Evolutionary conservation across 2,329 filamentous ascomycete species (phyloP).

Genomic region (Colletotrichum spaethianum): DNA sequence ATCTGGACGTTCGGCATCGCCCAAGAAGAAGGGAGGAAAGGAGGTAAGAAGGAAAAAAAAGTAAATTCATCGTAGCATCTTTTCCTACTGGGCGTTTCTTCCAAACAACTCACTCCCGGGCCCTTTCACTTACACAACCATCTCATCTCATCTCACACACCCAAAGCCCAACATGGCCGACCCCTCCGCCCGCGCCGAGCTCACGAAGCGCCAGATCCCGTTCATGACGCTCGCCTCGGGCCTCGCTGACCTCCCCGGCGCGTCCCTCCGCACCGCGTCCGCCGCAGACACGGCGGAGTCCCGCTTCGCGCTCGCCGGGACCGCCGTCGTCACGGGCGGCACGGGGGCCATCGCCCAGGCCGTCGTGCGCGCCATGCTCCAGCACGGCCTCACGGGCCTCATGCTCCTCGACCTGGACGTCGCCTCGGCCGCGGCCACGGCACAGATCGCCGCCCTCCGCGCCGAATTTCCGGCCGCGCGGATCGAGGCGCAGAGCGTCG

Average conservation of each 20-base stretch:
- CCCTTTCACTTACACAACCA: background rate
- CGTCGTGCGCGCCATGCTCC: slow-evolving; percentile 78
- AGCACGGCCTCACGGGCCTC: slow-evolving; percentile 74
- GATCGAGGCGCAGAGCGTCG: slow-evolving; percentile 66
- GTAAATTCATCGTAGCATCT: background rate
- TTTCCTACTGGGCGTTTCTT: background rate
- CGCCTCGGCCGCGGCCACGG: slow-evolving; percentile 52
- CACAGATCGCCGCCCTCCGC: slow-evolving; percentile 59
- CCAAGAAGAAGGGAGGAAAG: no score
- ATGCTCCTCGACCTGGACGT: slow-evolving; percentile 72
- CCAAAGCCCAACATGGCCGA: slow-evolving; percentile 14
- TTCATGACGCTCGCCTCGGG: slow-evolving; percentile 46
- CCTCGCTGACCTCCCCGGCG: slow-evolving; percentile 29
- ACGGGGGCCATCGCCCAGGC: slow-evolving; percentile 74
- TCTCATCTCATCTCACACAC: background rate
- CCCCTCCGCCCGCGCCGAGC: slow-evolving; percentile 35
- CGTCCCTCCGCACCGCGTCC: slow-evolving; percentile 27
- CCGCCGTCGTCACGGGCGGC: slow-evolving; percentile 72
- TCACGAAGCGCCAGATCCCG: slow-evolving; percentile 46
- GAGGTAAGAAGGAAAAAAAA: background rate
- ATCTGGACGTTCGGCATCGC: background rate
- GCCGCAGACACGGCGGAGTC: slow-evolving; percentile 23
- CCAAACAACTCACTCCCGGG: no score
- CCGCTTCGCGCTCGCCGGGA: slow-evolving; percentile 51
- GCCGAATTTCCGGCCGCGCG: slow-evolving; percentile 67